Evolutionary conservation across 1,139 yeast species (phyloP).

Genomic region (Casaregolazyma lundiana): DNA sequence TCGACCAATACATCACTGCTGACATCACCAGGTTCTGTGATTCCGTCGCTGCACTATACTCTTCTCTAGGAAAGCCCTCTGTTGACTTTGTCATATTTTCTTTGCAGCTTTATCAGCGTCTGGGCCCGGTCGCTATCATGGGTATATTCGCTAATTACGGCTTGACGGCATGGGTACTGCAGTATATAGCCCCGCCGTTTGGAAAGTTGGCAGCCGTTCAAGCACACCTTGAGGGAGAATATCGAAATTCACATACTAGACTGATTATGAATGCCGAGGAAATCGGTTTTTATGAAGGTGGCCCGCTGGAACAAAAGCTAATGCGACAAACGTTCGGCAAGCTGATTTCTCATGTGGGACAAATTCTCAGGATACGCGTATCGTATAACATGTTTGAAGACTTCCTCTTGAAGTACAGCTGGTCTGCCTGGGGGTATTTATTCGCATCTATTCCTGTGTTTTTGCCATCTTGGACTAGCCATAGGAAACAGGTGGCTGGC

Average conservation of each 20-base stretch:
- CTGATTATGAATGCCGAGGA: conserved; percentile 88
- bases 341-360: conserved; percentile 49
- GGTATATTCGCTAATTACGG: conserved; percentile 82
- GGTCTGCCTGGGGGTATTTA: conserved; percentile 92
- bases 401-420: conserved; percentile 80
- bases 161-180: conserved; percentile 71
- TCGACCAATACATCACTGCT: conserved; percentile 75
- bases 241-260: conserved; percentile 80
- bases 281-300: conserved; percentile 90
- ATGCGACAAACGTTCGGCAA: conserved; percentile 55
- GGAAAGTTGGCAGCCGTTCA: conserved; percentile 72
- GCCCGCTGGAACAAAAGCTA: conserved; percentile 70
- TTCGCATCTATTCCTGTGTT: conserved; percentile 86
- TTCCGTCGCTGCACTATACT: conserved; percentile 76
- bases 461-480: conserved; percentile 37
- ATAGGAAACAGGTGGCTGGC: conserved; percentile 1
- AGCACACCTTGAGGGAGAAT: conserved; percentile 78
- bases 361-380: conserved; percentile 43
- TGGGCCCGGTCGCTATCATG: conserved; percentile 78
- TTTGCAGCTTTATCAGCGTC: conserved; percentile 73
- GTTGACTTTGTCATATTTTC: conserved; percentile 86
- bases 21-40: conserved; percentile 81
- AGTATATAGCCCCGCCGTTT: conserved; percentile 74
- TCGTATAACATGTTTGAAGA: conserved; percentile 76
- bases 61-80: conserved; percentile 87